Base-by-base conservation (phyloP, 2,329 filamentous ascomycete genomes). In the Scytalidium sp. region DNA sequence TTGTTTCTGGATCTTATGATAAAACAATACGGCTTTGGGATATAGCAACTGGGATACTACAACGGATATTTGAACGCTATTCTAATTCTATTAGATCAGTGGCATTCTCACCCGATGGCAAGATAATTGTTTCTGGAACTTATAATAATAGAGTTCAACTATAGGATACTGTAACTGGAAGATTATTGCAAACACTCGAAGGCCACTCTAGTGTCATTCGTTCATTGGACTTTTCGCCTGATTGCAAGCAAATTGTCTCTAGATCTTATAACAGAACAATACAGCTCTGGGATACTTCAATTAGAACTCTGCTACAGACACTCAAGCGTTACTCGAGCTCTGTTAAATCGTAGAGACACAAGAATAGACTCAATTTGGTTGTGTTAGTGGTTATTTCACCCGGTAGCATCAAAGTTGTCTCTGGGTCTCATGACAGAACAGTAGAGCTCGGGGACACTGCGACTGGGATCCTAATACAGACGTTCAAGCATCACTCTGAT, bases 51-150 rank as follows among this genome's bases (percentile, higher is more conserved):
- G 25, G 25, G 13, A 29, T 13, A 13, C 13, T 29, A 29, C 13
- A 8, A 15, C 46, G 48, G 29, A 55, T 47, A 11, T 52, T 56
- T 22, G 50, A 54, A 47, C 50, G 50, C 50, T 50, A 54, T 44
- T 4, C 39, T 17, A n/a, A 15, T 23, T 8, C 43, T 19, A 21
- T 54, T 22, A 6, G 42, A 6, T 45, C 47, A 22, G 47, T 50
- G 21, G 8, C n/a, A 5, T 51, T 53, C 43, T 50, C 48, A 19
- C 48, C 50, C 15, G 46, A 55, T 50, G 50, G 39, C 29, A 51
- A 46, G 42, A 39, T 43, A 43, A 29, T 29, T 29, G 25, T 29
- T 29, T 29, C 8, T 13, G 25, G 7, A 13, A 29, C 25, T 8
- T 8, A 29, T 15, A 17, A n/a, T 54, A 29, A 29, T 13, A 29